A percentile compares a stretch with the other conserved stretches of the same genome.
Conservation (phyloP, 2,329 filamentous ascomycete genomes). For the Pseudogymnoascus sp. region DNA sequence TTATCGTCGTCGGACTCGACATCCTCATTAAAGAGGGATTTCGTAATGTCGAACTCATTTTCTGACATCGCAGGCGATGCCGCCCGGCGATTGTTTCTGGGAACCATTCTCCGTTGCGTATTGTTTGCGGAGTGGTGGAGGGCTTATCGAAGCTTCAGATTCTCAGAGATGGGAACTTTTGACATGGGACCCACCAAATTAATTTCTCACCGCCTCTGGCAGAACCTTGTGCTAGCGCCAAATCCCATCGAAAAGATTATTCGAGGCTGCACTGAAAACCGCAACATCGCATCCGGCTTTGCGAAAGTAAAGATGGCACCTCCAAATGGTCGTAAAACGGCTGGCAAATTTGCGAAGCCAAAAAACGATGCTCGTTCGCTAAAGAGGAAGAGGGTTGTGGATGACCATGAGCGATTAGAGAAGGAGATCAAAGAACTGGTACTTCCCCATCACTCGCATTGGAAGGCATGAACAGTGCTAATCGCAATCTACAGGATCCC, state of each 20-base stretch:
- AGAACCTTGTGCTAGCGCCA: constrained; percentile 1
- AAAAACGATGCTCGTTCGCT: constrained; percentile 25
- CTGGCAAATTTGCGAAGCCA: constrained; percentile 2
- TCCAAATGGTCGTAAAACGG: constrained; percentile 16
- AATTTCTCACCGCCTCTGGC: constrained; percentile 9
- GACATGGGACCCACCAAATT: constrained; percentile 12
- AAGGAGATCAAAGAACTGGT: constrained; percentile 30
- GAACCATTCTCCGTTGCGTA: constrained; percentile 11
- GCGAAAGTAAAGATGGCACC: constrained; percentile 24
- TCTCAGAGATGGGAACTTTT: constrained; percentile 11
- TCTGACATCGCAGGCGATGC: constrained; percentile 81
- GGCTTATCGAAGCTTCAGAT: constrained; percentile 8
- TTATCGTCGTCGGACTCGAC: constrained; percentile 44
- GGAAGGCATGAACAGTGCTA: constrained; percentile 14
- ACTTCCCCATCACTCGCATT: constrained; percentile 15
- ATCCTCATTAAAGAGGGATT: constrained; percentile 63
- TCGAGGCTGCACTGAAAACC: constrained; percentile 12
- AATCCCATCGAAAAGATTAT: constrained; percentile 18
- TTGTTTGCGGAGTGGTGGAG: constrained; percentile 11
- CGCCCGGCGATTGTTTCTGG: constrained; percentile 46
- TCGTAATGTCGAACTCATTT: constrained; percentile 84
- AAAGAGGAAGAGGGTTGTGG: constrained; percentile 30
- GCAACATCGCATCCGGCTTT: constrained; percentile 12
- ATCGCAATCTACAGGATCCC: constrained; percentile 24
- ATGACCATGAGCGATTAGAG: constrained; percentile 28